Percentiles rank a stretch among this genome's conserved stretches.
Conservation (phyloP, 192 early-diverging fungal genomes). For the Mortierella hygrophila region DNA sequence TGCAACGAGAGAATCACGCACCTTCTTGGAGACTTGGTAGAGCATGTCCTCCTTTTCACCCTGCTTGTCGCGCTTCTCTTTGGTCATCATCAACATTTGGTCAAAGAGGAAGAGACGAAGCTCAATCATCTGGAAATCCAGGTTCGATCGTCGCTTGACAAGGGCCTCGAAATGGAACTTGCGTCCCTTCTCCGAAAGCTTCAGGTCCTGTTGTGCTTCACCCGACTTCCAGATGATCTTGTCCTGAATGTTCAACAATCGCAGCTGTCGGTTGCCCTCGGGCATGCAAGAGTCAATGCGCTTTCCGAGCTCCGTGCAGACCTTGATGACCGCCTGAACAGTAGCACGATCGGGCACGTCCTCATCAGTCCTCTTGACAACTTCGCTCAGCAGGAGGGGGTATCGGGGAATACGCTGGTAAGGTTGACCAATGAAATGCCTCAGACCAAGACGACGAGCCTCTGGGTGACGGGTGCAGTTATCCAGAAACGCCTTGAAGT, state of each 20-base stretch:
- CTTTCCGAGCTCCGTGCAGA: slow-evolving; percentile 77
- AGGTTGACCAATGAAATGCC: slow-evolving; percentile 89
- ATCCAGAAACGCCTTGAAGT: slow-evolving; percentile 82
- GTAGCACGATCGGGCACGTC: slow-evolving; percentile 79
- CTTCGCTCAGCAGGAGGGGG: slow-evolving; percentile 83
- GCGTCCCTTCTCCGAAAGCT: slow-evolving; percentile 76
- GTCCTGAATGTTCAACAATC: slow-evolving; percentile 36
- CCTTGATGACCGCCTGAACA: slow-evolving; percentile 77
- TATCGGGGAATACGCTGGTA: slow-evolving; percentile 90
- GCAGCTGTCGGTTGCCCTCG: slow-evolving; percentile 48
- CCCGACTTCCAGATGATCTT: slow-evolving; percentile 44
- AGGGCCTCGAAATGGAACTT: slow-evolving; percentile 83
- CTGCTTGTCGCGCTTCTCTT: slow-evolving; percentile 69
- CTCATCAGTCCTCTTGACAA: slow-evolving; percentile 84
- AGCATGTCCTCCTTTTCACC: slow-evolving; percentile 65
- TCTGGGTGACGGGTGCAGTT: slow-evolving; percentile 76
- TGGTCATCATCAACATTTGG: slow-evolving; percentile 85
- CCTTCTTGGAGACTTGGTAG: slow-evolving; percentile 56
- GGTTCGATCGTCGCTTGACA: slow-evolving; percentile 73
- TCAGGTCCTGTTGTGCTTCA: slow-evolving; percentile 70
- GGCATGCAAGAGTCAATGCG: slow-evolving; percentile 80
- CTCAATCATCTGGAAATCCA: slow-evolving; percentile 71
- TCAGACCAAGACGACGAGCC: slow-evolving; percentile 83
- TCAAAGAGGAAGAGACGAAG: slow-evolving; percentile 91
- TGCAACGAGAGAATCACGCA: slow-evolving; percentile 12